These are phyloP conservation scores for Phalaenopsis aphrodite DNA, from an alignment of 106 monocot species.

Conservation along the genomic window DNA sequence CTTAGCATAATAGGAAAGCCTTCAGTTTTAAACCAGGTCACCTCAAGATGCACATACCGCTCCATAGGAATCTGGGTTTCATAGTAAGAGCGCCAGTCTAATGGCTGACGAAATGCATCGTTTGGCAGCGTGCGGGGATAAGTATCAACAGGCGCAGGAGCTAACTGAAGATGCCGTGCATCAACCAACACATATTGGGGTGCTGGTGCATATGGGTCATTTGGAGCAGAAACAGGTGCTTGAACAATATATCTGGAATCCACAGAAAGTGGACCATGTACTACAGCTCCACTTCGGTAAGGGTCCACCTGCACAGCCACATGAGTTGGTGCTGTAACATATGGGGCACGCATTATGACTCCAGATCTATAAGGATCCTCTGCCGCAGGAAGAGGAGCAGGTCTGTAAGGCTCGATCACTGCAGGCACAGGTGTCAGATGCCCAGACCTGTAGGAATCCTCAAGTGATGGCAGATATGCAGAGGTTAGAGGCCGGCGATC, in stretches of 20 bases:
- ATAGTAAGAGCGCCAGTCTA: not conserved
- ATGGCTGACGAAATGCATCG: not conserved
- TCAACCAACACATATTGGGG: not conserved
- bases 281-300: constrained; percentile 9
- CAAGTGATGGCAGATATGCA: constrained; percentile 9
- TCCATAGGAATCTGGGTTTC: not conserved
- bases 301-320: not conserved
- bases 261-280: not conserved
- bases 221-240: not conserved
- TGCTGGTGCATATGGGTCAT: constrained; percentile 7
- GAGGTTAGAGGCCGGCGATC: not conserved
- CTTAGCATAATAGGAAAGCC: too few species aligned
- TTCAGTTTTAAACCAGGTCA: too few species aligned
- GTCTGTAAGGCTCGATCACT: not conserved
- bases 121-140: not conserved
- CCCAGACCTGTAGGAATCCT: constrained; percentile 15
- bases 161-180: not conserved
- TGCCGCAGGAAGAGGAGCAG: constrained; percentile 1
- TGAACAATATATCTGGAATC: not conserved
- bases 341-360: not conserved
- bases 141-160: not conserved
- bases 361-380: not conserved
- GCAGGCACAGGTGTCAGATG: not conserved
- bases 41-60: not conserved
- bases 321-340: too few species aligned